Percentiles rank a stretch among this genome's conserved stretches.
phyloP scores from a whole-genome alignment of 2,329 filamentous ascomycete genomes.

The Beauveria bassiana region DNA sequence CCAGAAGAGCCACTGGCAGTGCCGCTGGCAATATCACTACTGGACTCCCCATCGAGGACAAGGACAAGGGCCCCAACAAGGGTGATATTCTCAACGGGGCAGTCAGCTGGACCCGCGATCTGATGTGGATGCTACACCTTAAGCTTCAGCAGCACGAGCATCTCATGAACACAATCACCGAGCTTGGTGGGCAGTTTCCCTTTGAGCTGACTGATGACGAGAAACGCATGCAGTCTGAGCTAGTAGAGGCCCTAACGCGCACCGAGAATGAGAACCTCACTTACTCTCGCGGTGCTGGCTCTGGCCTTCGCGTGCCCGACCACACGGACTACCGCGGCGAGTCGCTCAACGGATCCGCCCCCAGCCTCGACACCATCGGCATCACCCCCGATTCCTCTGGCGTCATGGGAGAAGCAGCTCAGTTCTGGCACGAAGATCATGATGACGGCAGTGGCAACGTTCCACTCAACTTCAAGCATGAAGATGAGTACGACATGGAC shows the following conservation, averaged over 20 bases:
- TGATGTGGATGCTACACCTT: constrained; percentile 93
- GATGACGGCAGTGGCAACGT: constrained; percentile 63
- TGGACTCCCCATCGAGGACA: constrained; percentile 87
- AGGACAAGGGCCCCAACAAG: constrained; percentile 98
- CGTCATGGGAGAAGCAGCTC: constrained; percentile 37
- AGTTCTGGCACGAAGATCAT: constrained; percentile 61
- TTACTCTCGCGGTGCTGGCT: constrained; percentile 78
- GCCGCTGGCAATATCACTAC: constrained; percentile 77
- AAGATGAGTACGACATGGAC: constrained; percentile 90
- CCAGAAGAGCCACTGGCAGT: constrained; percentile 67
- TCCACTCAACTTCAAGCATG: constrained; percentile 76
- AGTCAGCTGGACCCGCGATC: constrained; percentile 92
- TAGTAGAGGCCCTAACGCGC: constrained; percentile 78
- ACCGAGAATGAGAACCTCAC: constrained; percentile 68
- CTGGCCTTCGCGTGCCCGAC: constrained; percentile 81
- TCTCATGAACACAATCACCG: constrained; percentile 65
- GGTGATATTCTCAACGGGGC: constrained; percentile 96
- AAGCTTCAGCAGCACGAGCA: constrained; percentile 89
- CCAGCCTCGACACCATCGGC: constrained; percentile 28
- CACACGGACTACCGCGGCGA: constrained; percentile 90
- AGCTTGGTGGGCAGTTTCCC: constrained; percentile 67
- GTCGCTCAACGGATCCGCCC: constrained; percentile 45
- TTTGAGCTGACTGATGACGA: constrained; percentile 87
- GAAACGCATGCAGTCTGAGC: constrained; percentile 88
- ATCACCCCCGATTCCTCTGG: constrained; percentile 31